Evolutionary conservation across 495 filamentous ascomycete species (phyloP).

Genomic region (Xylaria palmicola): DNA sequence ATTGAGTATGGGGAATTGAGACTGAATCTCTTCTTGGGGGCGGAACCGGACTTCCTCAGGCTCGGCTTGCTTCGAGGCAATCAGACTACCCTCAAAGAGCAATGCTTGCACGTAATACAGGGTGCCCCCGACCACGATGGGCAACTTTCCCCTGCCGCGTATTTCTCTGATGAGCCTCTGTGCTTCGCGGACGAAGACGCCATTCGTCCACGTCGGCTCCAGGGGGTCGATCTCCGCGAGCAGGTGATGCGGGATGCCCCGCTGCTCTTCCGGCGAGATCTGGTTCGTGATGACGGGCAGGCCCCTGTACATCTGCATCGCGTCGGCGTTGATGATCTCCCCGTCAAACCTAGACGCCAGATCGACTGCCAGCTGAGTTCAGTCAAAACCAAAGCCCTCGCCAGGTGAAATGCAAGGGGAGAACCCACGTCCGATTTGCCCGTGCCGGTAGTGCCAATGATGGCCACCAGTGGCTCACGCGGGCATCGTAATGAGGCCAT

Average conservation of each 20-base stretch:
- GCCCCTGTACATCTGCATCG: constrained; percentile 97
- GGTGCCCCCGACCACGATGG: constrained; percentile 90
- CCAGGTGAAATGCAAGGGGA: neutral
- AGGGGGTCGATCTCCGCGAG: constrained; percentile 71
- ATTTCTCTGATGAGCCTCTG: constrained; percentile 73
- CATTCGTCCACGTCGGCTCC: constrained; percentile 79
- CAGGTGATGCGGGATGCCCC: constrained; percentile 85
- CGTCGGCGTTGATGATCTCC: constrained; percentile 96
- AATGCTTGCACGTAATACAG: constrained; percentile 92
- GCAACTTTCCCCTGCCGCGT: constrained; percentile 68
- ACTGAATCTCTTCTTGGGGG: constrained; percentile 34
- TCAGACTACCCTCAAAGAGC: constrained; percentile 68
- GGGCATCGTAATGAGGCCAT: constrained; percentile 19
- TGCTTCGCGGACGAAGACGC: constrained; percentile 68
- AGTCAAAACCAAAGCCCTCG: neutral
- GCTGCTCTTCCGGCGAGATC: constrained; percentile 68
- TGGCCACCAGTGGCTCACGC: constrained; percentile 66
- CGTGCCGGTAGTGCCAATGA: constrained; percentile 91
- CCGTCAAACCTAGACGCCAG: constrained; percentile 81
- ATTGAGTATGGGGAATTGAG: constrained; percentile 69
- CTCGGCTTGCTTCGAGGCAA: constrained; percentile 25
- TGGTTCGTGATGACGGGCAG: constrained; percentile 97
- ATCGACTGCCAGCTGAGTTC: constrained; percentile 82
- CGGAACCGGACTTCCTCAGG: constrained; percentile 10
- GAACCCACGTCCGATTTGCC: constrained; percentile 92